phyloP scores from a whole-genome alignment of 495 filamentous ascomycete species.

The Neurospora sp. region DNA sequence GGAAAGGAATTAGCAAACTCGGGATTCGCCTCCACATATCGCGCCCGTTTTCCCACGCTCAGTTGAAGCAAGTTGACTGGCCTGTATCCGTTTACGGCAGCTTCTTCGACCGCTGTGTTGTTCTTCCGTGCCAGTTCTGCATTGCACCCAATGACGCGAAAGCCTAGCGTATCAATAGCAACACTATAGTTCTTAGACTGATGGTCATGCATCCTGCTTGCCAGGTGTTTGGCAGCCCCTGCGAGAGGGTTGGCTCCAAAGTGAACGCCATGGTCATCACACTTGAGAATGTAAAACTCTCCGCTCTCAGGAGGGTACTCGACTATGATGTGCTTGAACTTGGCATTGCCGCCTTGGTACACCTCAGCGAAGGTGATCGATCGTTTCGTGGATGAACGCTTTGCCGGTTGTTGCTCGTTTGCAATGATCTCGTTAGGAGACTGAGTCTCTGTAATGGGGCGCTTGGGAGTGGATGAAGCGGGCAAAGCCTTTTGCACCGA shows the following conservation, averaged over 20 bases:
- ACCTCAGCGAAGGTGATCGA: conserved; percentile 33
- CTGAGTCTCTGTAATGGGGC: not conserved
- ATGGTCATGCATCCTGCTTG: conserved; percentile 23
- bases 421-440: not conserved
- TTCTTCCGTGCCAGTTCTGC: conserved; percentile 17
- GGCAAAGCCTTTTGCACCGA: not conserved
- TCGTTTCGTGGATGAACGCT: not conserved
- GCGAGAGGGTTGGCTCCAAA: conserved; percentile 29
- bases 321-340: conserved; percentile 31
- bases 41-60: conserved; percentile 2
- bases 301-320: conserved; percentile 21
- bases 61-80: conserved; percentile 20
- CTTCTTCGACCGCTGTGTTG: conserved; percentile 21
- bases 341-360: conserved; percentile 23
- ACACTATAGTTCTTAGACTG: conserved; percentile 19
- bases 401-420: not conserved
- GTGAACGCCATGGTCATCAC: conserved; percentile 31
- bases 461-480: not conserved
- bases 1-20: not conserved
- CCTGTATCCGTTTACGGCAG: conserved; percentile 22
- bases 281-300: conserved; percentile 32
- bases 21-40: not conserved
- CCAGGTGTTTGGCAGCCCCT: conserved; percentile 35
- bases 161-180: conserved; percentile 27
- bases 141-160: conserved; percentile 24